phyloP scores from a whole-genome alignment of 1,284 basidiomycete species.

The Irpex rosettiformis region DNA sequence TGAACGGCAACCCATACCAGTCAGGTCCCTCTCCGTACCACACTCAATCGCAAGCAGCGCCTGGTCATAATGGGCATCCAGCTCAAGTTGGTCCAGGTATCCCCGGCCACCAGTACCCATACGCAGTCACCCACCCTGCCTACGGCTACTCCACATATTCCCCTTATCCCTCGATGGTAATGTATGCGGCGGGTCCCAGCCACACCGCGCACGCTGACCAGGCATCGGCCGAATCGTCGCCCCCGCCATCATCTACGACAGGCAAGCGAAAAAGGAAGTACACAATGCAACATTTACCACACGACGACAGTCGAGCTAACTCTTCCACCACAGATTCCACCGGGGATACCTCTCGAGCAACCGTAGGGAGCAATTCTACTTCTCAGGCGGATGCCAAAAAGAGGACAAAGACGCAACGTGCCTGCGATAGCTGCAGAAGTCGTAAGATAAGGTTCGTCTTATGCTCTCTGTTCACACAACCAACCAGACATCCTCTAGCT shows the following conservation, averaged over 20 bases:
- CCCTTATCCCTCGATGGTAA: conserved; percentile 64
- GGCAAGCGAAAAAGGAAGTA: conserved; percentile 70
- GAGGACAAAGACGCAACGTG: conserved; percentile 86
- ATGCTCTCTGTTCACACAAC: conserved; percentile 10
- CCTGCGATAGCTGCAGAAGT: conserved; percentile 88
- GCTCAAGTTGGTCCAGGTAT: conserved; percentile 37
- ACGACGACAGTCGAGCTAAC: conserved; percentile 53
- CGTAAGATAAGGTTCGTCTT: conserved; percentile 80
- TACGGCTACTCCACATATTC: conserved; percentile 56
- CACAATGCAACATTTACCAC: conserved; percentile 30
- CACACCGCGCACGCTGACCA: conserved; percentile 25
- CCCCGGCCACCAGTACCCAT: conserved; percentile 46
- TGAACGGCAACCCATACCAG: conserved; percentile 42
- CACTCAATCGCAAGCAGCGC: conserved; percentile 33
- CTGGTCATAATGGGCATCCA: conserved; percentile 40
- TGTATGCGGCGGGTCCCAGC: conserved; percentile 48
- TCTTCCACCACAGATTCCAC: conserved; percentile 42
- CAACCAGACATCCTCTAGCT: conserved; percentile 8
- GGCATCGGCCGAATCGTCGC: conserved; percentile 19
- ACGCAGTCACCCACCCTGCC: conserved; percentile 51
- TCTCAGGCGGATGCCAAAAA: conserved; percentile 65
- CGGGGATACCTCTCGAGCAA: conserved; percentile 39
- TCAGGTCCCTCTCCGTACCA: conserved; percentile 54
- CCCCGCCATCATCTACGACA: conserved; percentile 26
- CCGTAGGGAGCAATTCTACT: conserved; percentile 21